A percentile compares a stretch with the other conserved stretches of the same genome.
phyloP scores from a whole-genome alignment of 768 basidiomycete genomes.

The Calocybe indica region DNA sequence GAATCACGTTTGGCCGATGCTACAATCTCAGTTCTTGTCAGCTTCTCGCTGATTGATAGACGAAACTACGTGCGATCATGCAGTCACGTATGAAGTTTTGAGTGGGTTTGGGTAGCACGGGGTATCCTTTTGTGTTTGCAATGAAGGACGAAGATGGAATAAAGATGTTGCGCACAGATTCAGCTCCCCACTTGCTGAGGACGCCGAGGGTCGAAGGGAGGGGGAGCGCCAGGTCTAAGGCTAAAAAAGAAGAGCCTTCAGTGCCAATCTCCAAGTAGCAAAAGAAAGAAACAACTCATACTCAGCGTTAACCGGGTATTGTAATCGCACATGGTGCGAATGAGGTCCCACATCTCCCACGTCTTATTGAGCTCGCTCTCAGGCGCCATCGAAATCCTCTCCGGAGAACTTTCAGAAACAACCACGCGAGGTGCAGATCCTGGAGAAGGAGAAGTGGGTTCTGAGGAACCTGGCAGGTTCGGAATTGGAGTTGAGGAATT shows the following conservation, averaged over 20 bases:
- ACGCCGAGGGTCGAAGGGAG: constrained; percentile 74
- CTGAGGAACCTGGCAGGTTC: constrained; percentile 10
- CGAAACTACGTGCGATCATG: constrained; percentile 60
- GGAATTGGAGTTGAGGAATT: constrained; percentile 18
- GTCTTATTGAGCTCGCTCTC: constrained; percentile 64
- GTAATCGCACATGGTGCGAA: constrained; percentile 86
- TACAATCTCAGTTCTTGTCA: constrained; percentile 20
- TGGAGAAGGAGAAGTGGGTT: constrained; percentile 7
- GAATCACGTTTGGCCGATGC: constrained; percentile 82
- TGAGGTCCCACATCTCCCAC: constrained; percentile 99
- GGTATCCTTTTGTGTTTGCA: constrained; percentile 93
- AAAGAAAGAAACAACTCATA: constrained; percentile 26
- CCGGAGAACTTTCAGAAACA: constrained; percentile 24
- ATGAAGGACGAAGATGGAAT: constrained; percentile 90
- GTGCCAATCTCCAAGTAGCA: constrained; percentile 4
- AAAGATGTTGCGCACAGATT: constrained; percentile 85
- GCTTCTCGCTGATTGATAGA: no score
- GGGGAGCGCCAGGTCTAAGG: constrained; percentile 87
- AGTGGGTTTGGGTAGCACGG: constrained; percentile 89
- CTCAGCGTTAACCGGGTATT: constrained; percentile 67
- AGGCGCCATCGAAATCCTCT: constrained; percentile 29
- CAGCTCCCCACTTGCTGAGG: constrained; percentile 86
- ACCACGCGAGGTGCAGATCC: constrained; percentile 27
- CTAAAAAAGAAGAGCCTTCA: constrained; percentile 33
- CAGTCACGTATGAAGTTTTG: constrained; percentile 87